Percentiles rank a stretch among this genome's conserved stretches.
These are phyloP conservation scores for Penicillium sp. DNA, from an alignment of 2,329 filamentous ascomycete species.

Conservation along the genomic window DNA sequence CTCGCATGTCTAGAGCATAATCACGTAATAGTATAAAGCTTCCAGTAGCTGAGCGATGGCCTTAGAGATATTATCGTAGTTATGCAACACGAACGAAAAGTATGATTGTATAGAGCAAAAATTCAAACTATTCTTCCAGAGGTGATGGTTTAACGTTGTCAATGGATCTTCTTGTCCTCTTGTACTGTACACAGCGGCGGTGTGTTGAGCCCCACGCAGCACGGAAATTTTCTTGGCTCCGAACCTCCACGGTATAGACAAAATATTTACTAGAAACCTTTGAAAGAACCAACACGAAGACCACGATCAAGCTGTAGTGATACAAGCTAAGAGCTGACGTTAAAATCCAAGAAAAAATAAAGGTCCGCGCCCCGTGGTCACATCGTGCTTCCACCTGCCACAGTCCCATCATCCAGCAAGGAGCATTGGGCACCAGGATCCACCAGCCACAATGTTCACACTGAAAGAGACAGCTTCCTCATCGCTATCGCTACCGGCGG, in stretches of 20 bases:
- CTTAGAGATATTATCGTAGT: too few relatives aligned
- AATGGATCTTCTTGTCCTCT: too few relatives aligned
- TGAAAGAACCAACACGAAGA: neutral
- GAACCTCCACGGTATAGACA: neutral
- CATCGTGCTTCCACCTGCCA: neutral
- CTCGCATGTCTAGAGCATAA: too few relatives aligned
- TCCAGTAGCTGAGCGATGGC: too few relatives aligned
- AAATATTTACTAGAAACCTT: neutral
- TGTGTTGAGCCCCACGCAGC: neutral
- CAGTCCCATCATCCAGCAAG: neutral
- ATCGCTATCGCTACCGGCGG: constrained; percentile 39
- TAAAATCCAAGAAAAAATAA: neutral
- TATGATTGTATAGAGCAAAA: too few relatives aligned
- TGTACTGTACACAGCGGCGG: neutral
- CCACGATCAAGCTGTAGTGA: neutral
- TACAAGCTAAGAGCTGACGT: neutral
- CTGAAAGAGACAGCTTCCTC: constrained; percentile 35
- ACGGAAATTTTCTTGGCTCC: neutral
- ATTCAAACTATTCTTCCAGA: too few relatives aligned
- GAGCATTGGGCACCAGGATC: neutral
- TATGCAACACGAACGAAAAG: too few relatives aligned
- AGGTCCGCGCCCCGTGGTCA: neutral
- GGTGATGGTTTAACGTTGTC: too few relatives aligned
- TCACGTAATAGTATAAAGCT: too few relatives aligned
- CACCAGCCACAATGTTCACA: constrained; percentile 30